phyloP scores from a whole-genome alignment of 1,284 basidiomycete species.

The Trametes pubescens region DNA sequence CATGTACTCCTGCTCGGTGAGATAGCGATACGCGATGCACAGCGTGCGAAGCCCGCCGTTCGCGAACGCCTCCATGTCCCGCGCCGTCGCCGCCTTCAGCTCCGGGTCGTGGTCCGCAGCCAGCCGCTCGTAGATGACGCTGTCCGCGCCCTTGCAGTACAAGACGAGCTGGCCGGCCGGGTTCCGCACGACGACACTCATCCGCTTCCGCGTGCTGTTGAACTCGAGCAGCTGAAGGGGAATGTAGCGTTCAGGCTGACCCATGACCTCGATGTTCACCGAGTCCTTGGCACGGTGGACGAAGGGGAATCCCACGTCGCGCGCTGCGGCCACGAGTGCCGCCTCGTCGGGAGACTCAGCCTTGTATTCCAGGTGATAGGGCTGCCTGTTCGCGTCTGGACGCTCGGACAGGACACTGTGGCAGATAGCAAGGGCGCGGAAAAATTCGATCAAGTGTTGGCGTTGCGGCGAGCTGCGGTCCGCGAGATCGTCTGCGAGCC shows the following conservation, averaged over 20 bases:
- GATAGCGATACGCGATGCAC: slow-evolving; percentile 85
- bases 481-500: slow-evolving; percentile 80
- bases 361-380: slow-evolving; percentile 87
- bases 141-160: slow-evolving; percentile 98
- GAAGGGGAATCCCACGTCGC: slow-evolving; percentile 95
- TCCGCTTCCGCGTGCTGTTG: slow-evolving; percentile 92
- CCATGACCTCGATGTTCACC: slow-evolving; percentile 92
- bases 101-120: slow-evolving; percentile 75
- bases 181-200: slow-evolving; percentile 89
- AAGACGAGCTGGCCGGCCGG: slow-evolving; percentile 85
- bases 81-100: slow-evolving; percentile 81
- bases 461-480: slow-evolving; percentile 71
- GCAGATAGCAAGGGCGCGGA: slow-evolving; percentile 90
- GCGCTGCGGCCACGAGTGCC: slow-evolving; percentile 90
- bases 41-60: slow-evolving; percentile 93
- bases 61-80: slow-evolving; percentile 93
- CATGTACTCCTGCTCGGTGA: slow-evolving; percentile 86
- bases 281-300: slow-evolving; percentile 77
- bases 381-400: slow-evolving; percentile 69
- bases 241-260: slow-evolving; percentile 84
- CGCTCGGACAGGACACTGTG: slow-evolving; percentile 90
- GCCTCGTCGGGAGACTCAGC: slow-evolving; percentile 97
- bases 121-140: slow-evolving; percentile 91
- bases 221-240: slow-evolving; percentile 90
- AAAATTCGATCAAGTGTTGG: slow-evolving; percentile 82